A percentile compares a stretch with the other conserved stretches of the same genome.
Evolutionary conservation across 2,329 filamentous ascomycete genomes (phyloP).

Genomic region (Exophiala aquamarina): DNA sequence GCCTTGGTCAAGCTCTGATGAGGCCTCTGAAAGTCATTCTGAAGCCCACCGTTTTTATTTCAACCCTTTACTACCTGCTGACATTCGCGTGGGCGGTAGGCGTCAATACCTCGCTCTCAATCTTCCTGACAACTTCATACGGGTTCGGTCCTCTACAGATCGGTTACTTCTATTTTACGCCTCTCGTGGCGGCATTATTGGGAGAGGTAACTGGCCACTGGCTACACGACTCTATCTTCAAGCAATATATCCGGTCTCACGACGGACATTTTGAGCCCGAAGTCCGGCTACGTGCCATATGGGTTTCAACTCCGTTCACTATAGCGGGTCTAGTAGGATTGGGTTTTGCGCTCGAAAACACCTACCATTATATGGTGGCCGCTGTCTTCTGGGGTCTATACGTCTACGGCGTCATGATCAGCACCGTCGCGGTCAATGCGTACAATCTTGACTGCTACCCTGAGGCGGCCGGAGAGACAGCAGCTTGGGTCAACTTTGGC

Average conservation of each 20-base stretch:
- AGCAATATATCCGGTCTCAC: conserved; percentile 46
- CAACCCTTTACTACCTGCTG: conserved; percentile 40
- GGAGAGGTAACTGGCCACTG: conserved; percentile 58
- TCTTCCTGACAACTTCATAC: conserved; percentile 53
- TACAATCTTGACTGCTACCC: conserved; percentile 58
- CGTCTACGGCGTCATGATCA: conserved; percentile 34
- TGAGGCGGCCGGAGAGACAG: conserved; percentile 55
- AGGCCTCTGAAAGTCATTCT: conserved; percentile 38
- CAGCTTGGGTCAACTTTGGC: conserved; percentile 53
- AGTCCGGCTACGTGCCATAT: conserved; percentile 51
- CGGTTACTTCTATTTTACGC: conserved; percentile 60
- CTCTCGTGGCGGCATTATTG: conserved; percentile 54
- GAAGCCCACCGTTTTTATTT: conserved; percentile 40
- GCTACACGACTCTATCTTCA: conserved; percentile 54
- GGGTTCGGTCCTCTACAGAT: conserved; percentile 52
- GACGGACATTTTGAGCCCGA: conserved; percentile 59
- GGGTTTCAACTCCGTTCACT: conserved; percentile 51
- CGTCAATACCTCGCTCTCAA: conserved; percentile 57
- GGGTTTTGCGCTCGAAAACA: conserved; percentile 51
- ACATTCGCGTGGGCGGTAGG: conserved; percentile 48
- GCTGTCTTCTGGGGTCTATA: conserved; percentile 55
- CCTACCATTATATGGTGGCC: conserved; percentile 55
- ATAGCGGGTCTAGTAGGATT: conserved; percentile 52
- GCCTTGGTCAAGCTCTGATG: conserved; percentile 36
- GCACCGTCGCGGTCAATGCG: conserved; percentile 49